Conservation (phyloP, 2,329 filamentous ascomycete species). For the Didymella sp. region DNA sequence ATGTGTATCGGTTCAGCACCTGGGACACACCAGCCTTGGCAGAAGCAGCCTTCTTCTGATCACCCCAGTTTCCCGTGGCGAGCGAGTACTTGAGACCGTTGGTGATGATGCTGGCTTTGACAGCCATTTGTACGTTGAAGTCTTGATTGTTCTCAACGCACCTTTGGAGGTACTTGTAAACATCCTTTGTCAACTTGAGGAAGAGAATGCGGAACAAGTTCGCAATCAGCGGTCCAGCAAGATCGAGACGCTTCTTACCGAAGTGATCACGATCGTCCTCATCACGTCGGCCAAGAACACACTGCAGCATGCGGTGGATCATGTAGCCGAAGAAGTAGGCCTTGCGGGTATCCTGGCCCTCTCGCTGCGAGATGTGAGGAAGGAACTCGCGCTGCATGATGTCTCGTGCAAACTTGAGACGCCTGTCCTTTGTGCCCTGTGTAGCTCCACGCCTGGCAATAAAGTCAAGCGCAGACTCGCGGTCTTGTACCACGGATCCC, state of each 20-base stretch:
- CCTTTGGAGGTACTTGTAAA: conserved; percentile 88
- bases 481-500: conserved; percentile 93
- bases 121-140: conserved; percentile 88
- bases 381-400: conserved; percentile 97
- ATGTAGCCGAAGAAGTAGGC: conserved; percentile 99
- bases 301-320: conserved; percentile 94
- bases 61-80: conserved; percentile 98
- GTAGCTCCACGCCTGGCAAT: conserved; percentile 91
- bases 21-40: conserved; percentile 97
- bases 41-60: conserved; percentile 96
- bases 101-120: conserved; percentile 89
- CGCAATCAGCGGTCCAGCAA: conserved; percentile 92
- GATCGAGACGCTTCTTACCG: conserved; percentile 95
- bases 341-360: conserved; percentile 94
- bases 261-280: conserved; percentile 98
- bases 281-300: conserved; percentile 88
- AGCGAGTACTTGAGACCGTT: conserved; percentile 96
- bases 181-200: conserved; percentile 86
- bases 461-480: conserved; percentile 91
- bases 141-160: conserved; percentile 89
- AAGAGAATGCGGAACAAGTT: conserved; percentile 94
- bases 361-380: conserved; percentile 93
- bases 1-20: conserved; percentile 97
- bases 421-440: conserved; percentile 79
- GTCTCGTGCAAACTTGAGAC: conserved; percentile 89